Base-by-base conservation (phyloP, 768 basidiomycete genomes). In the Neoboletus magnificus region DNA sequence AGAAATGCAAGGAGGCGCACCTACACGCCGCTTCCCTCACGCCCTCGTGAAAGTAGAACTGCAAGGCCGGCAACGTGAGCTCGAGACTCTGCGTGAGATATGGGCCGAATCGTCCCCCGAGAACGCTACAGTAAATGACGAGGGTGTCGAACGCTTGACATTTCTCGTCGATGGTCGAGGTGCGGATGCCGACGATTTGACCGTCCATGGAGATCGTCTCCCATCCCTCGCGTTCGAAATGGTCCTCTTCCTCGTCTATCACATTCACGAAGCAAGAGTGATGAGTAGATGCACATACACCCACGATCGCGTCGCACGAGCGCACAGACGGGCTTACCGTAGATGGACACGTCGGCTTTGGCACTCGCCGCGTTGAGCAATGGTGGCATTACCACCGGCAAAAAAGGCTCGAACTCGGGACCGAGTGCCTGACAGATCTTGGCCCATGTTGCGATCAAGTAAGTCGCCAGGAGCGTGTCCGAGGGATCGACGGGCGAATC, bases 81-180 rank as follows among this genome's bases (percentile, higher is more conserved):
- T 89, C 86, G 4, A 93, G 75, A 11, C 79, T 81, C 63, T 87
- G 88, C 25, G 82, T 67, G 2, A 93, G 73, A 63, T 89, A 93
- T 0, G 89, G 89, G 1, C 82, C 84, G 61, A 91, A 91, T 3
- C 78, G 75, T 1, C 79, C 73, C 0, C 82, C 81, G 0, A 93
- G 77, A 5, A 86, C 84, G 40, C 84, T 86, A 58, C 83, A 85
- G 65, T 91, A 88, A 22, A 91, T 87, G 15, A 91, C 83, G 8
- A 93, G 77, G n/a, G 89, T 91, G 64, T 91, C 89, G 60, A 92
- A 91, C 3, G 91, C 91, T 64, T 90, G 87, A 54, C 89, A 90
- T 64, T 93, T 93, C 61, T 93, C 90, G 65, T 93, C 91, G 62
- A 93, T 84, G 1, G 83, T 82, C 0, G 88, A 84, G 3, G 90